Evolutionary conservation across 2,329 filamentous ascomycete genomes (phyloP), one percentile per base, ranked within the genome.

Genomic region (Beauveria medogensis): DNA sequence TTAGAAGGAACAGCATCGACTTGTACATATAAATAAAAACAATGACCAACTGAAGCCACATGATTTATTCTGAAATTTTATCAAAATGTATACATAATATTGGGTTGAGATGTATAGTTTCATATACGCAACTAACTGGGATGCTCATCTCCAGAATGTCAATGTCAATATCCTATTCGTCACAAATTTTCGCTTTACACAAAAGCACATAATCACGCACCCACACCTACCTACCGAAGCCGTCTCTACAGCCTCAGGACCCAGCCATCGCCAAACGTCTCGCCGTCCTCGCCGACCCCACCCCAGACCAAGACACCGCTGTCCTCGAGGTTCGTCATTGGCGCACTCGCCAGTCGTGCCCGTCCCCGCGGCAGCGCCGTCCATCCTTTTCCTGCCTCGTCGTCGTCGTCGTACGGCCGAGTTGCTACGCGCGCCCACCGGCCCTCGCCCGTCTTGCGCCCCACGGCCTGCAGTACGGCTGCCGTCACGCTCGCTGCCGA

Each of bases 251-350:
- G 72, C 62, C 82, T 78, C 67, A 89, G 73, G 53, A 88, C 82
- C 85, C 85, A 89, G 3, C 82, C 85, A 70, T 88, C 85, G 43
- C 80, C 82, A 50, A 85, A 68, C 51, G 81, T 74, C 66, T 73
- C 71, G 64, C 82, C 82, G 20, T 74, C 73, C 44, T 78, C 79
- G 50, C 77, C 75, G 60, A 86, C 57, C 1, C 86, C 86, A 41
- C 86, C 86, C 75, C 83, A 85, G 12, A 89, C 66, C 30, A 88
- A 70, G 14, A 89, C 75, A 3, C 77, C 82, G 43, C 77, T 80
- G 69, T 83, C 81, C 69, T 86, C 84, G 41, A 86, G 69, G 63
- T 87, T 82, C 0, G 78, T 79, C 72, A 86, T 76, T 16, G 78
- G 74, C 24, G 82, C 80, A 58, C 78, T 82, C 3, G 80, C 82